These are phyloP conservation scores for Dendrobium huoshanense DNA, from an alignment of 106 monocot species.

Conservation along the genomic window DNA sequence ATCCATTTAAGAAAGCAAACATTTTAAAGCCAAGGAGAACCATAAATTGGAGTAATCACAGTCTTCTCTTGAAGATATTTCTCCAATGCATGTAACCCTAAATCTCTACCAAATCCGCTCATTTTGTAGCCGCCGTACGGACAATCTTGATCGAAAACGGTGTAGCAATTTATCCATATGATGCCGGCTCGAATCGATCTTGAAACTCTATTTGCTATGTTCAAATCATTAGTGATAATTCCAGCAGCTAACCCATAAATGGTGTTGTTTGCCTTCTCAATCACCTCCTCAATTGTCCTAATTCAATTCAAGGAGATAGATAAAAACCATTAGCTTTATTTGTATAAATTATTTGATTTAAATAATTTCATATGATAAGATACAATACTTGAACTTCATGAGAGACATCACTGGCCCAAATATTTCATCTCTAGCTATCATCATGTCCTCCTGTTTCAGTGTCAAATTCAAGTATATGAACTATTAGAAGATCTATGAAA, in stretches of 20 bases:
- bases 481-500: too few species aligned
- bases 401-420: slow-evolving; percentile 55
- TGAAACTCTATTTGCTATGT: slow-evolving; percentile 27
- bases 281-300: slow-evolving; percentile 28
- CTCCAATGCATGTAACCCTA: slow-evolving; percentile 16
- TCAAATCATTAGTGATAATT: slow-evolving; percentile 22
- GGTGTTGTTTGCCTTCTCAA: slow-evolving; percentile 29
- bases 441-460: slow-evolving; percentile 44
- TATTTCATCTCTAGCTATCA: slow-evolving; percentile 42
- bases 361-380: neutral
- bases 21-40: slow-evolving; percentile 25
- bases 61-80: slow-evolving; percentile 25
- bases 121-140: slow-evolving; percentile 30
- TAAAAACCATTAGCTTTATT: neutral
- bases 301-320: neutral
- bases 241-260: slow-evolving; percentile 30
- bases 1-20: neutral
- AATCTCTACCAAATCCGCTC: slow-evolving; percentile 32
- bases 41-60: slow-evolving; percentile 33
- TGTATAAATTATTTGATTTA: neutral
- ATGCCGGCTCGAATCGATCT: slow-evolving; percentile 20
- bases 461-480: neutral
- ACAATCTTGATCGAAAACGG: slow-evolving; percentile 14
- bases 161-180: slow-evolving; percentile 32
- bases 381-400: slow-evolving; percentile 25